Base-by-base conservation (phyloP, 1,139 yeast species). In the Hanseniaspora sp. region DNA sequence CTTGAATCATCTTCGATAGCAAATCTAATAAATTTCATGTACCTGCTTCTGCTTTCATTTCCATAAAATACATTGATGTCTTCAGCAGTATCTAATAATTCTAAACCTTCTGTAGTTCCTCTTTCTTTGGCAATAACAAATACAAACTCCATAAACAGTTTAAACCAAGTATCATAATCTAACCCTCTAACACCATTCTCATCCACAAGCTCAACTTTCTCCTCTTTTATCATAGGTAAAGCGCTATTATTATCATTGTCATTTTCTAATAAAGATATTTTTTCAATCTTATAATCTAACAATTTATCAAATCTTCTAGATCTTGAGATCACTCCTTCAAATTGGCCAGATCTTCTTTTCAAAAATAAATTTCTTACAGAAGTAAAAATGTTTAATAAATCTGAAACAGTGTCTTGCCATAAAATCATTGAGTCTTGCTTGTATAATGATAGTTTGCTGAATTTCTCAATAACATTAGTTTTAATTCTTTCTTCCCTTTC, bases 361-460 rank as follows among this genome's bases (percentile, higher is more conserved):
- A 92, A 86, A 64, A 86, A 90, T 60, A 92, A 86, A 61, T 79
- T 79, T 56, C 82, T 77, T 8, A 86, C 88, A 55, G 82, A 78
- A 34, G 84, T 78, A 64, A 92, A 90, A 59, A 86, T 79, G 63
- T 86, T 95, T 48, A 90, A 79, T 55, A 94, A 73, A 59, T 85
- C 95, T 2, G 86, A 78, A 0, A 95, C 96, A 12, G 83, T 72
- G 59, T 87, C 87, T 60, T 86, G 75, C 97, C 97, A 92, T 12
- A 87, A 79, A 13, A 77, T 73, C 0, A 81, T 78, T 9, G 68
- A 65, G 55, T 83, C 83, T 2, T 80, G 82, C 47, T 78, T 77
- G 54, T 83, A 74, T 54, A 83, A 71, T 39, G 74, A 71, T 65
- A 88, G 74, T 58, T 87, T 75, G 18, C 78, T 73, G 63, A 76